Conservation (phyloP, 306 rosid genomes). For the Quercus bicolor region DNA sequence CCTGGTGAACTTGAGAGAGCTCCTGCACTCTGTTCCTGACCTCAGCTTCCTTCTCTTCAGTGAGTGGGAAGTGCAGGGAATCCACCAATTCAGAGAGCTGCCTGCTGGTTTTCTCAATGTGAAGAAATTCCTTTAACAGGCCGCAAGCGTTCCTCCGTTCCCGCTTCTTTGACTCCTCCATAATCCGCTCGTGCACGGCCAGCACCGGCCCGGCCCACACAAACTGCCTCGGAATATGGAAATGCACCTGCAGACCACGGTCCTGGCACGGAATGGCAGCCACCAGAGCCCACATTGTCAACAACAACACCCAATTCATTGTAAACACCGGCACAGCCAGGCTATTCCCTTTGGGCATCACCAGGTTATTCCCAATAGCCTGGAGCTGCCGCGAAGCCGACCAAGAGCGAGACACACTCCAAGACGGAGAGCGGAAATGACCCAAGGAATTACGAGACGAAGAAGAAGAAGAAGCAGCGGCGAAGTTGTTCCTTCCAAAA, state of each 20-base stretch:
- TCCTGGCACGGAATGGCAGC: slow-evolving; percentile 99
- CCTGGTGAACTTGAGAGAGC: slow-evolving; percentile 49
- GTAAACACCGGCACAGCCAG: slow-evolving; percentile 58
- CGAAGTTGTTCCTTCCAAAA: slow-evolving; percentile 52
- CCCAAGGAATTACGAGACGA: no score
- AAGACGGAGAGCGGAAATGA: slow-evolving; percentile 79
- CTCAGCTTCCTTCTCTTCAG: slow-evolving; percentile 61
- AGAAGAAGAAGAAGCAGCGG: neutral
- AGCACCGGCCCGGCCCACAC: slow-evolving; percentile 67
- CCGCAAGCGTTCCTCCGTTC: slow-evolving; percentile 74
- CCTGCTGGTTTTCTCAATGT: slow-evolving; percentile 70
- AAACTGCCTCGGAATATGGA: slow-evolving; percentile 46
- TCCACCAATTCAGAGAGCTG: slow-evolving; percentile 62
- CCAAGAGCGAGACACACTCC: slow-evolving; percentile 94
- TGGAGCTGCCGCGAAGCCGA: slow-evolving; percentile 90
- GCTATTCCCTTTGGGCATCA: slow-evolving; percentile 32
- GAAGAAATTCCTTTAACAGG: slow-evolving; percentile 75
- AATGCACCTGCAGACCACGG: slow-evolving; percentile 71
- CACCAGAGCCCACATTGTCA: slow-evolving; percentile 86
- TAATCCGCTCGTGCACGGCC: slow-evolving; percentile 61
- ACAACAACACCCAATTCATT: slow-evolving; percentile 53
- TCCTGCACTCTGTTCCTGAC: slow-evolving; percentile 64
- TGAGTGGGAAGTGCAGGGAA: slow-evolving; percentile 65
- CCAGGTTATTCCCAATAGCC: slow-evolving; percentile 61
- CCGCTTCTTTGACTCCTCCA: slow-evolving; percentile 75